These are phyloP conservation scores for Trichoderma gracile DNA, from an alignment of 2,329 filamentous ascomycete genomes.

Conservation along the genomic window DNA sequence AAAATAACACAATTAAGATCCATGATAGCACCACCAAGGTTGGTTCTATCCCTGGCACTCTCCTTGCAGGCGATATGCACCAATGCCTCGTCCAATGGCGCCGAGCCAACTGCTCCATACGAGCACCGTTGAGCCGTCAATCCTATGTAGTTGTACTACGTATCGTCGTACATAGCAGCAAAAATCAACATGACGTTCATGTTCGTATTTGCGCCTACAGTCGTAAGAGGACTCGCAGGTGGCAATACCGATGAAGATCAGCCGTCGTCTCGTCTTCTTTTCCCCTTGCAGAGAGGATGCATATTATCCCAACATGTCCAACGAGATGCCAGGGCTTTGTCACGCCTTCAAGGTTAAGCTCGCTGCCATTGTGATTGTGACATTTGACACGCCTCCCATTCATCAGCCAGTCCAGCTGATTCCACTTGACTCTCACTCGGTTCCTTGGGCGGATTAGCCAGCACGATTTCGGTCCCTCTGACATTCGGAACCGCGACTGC, in stretches of 20 bases:
- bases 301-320: neutral
- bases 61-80: conserved; percentile 21
- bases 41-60: neutral
- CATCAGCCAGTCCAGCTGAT: no score
- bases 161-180: neutral
- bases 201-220: neutral
- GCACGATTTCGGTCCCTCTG: no score
- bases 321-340: conserved; percentile 3
- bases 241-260: neutral
- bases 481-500: neutral
- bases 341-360: neutral
- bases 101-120: neutral
- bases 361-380: no score
- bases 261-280: neutral
- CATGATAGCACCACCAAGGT: neutral
- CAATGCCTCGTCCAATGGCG: conserved; percentile 6
- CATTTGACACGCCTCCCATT: no score
- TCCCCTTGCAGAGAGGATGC: conserved; percentile 11
- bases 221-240: no score
- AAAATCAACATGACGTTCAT: neutral
- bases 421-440: no score
- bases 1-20: no score
- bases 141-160: no score
- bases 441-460: no score
- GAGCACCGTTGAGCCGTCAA: neutral